These are phyloP conservation scores for Hibiscus tridactylites DNA, from an alignment of 345 rosid species.

Conservation along the genomic window DNA sequence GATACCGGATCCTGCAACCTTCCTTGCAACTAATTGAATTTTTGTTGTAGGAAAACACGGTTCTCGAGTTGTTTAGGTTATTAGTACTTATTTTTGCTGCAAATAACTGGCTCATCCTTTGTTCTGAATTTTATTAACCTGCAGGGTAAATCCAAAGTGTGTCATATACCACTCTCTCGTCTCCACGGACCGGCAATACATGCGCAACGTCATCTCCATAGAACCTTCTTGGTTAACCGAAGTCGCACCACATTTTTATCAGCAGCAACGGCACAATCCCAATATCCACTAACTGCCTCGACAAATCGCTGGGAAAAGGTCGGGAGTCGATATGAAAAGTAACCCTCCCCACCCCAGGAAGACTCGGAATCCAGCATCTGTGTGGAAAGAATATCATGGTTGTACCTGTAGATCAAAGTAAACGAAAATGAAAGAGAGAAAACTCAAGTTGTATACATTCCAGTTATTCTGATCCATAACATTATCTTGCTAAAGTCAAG, in stretches of 20 bases:
- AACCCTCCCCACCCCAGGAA: not conserved
- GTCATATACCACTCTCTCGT: constrained; percentile 72
- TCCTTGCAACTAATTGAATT: too few relatives aligned
- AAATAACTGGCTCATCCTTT: not conserved
- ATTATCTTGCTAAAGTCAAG: too few relatives aligned
- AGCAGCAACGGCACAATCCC: constrained; percentile 32
- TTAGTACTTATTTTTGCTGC: not conserved
- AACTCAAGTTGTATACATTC: not conserved
- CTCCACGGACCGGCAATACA: constrained; percentile 81
- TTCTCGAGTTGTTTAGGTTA: too few relatives aligned
- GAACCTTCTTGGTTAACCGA: constrained; percentile 81
- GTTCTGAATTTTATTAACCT: not conserved
- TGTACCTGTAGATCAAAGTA: not conserved
- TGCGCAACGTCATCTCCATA: constrained; percentile 70
- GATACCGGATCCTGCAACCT: too few relatives aligned
- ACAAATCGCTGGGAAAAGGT: not conserved
- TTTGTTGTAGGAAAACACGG: too few relatives aligned
- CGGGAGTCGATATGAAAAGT: not conserved
- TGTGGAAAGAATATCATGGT: not conserved
- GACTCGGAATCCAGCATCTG: not conserved
- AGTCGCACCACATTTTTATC: constrained; percentile 78
- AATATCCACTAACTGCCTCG: constrained; percentile 10
- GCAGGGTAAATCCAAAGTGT: constrained; percentile 96
- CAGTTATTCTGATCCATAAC: too few relatives aligned
- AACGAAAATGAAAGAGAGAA: not conserved